Base-by-base conservation (phyloP, 192 early-diverging fungal species). In the Dimargaris verticillata region DNA sequence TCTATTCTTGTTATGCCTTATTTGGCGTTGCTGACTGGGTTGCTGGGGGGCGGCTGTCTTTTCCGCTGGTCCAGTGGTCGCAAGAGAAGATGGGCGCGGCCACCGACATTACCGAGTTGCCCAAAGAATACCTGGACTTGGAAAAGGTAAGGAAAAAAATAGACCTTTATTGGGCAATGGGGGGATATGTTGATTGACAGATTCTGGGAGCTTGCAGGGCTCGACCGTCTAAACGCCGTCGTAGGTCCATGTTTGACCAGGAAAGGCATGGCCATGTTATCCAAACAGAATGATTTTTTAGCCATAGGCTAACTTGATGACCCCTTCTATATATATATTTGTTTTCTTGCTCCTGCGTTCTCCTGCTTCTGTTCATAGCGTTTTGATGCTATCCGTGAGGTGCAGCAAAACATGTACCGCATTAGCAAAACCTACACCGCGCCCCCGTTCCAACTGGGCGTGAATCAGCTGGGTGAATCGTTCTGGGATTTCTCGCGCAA, bases 41-140 rank as follows among this genome's bases (percentile, higher is more conserved):
- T 38, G 33, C 33, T 2, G 33, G 33, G 33, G n/a, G n/a, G n/a
- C n/a, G n/a, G n/a, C n/a, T 38, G 7, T 38, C 3, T 38, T 38
- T 38, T 38, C 33, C 33, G 33, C 33, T 2, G 7, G 33, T 5
- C 33, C 73, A 96, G 89, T 86, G 85, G 76, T 93, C 93, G 25
- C 81, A 84, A 62, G 95, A 99, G 67, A 83, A 83, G 68, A 74
- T 95, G 57, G 88, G 87, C 41, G 85, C 72, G 60, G 76, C 77
- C 14, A 78, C 80, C 24, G 89, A 94, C 60, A 78, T 92, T 29
- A 99, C 95, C 33, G 88, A 90, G 61, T 83, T 99, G 28, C 95
- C 95, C 42, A 78, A 78, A 60, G 94, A 99, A 65, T 99, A 97
- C 72, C 76, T 89, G 60, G 82, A 87, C 57, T 77, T 99, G 49